Conservation (phyloP, 1,284 basidiomycete species). For the Pseudozyma sp. region DNA sequence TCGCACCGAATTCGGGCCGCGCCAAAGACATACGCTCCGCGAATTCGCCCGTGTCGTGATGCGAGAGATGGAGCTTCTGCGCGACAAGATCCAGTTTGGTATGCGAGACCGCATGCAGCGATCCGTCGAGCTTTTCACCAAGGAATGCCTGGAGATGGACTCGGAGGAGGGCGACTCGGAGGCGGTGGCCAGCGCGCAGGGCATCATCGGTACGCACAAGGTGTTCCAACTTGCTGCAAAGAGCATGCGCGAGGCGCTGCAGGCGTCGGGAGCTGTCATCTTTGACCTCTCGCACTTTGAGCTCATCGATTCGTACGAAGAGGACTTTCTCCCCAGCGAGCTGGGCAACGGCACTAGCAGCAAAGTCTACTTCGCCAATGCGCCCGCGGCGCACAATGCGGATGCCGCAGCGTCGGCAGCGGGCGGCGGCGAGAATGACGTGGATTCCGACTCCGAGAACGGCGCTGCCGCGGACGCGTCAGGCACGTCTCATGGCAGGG, state of each 20-base stretch:
- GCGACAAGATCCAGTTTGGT: constrained; percentile 91
- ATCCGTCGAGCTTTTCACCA: constrained; percentile 94
- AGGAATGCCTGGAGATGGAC: constrained; percentile 93
- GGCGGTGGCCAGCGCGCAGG: constrained; percentile 25
- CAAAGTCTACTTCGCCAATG: constrained; percentile 62
- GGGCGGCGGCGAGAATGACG: neutral
- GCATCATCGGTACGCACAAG: constrained; percentile 35
- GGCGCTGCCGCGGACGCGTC: constrained; percentile 5
- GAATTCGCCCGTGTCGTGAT: constrained; percentile 92
- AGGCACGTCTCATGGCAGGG: constrained; percentile 13
- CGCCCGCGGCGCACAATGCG: constrained; percentile 26
- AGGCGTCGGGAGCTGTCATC: constrained; percentile 89
- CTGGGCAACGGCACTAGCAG: constrained; percentile 58
- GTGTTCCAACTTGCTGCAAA: constrained; percentile 76
- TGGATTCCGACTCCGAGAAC: constrained; percentile 6
- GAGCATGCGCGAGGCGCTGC: constrained; percentile 86
- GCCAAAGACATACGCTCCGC: constrained; percentile 89
- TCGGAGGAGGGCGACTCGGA: constrained; percentile 64
- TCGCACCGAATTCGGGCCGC: constrained; percentile 83
- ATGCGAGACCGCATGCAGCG: constrained; percentile 90
- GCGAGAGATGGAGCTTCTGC: constrained; percentile 94
- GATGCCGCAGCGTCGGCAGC: constrained; percentile 19
- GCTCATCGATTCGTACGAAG: constrained; percentile 79
- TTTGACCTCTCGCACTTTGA: constrained; percentile 92
- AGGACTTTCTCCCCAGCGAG: constrained; percentile 70